Evolutionary conservation across 495 filamentous ascomycete genomes (phyloP).

Genomic region (Penicillium egyptiacum): DNA sequence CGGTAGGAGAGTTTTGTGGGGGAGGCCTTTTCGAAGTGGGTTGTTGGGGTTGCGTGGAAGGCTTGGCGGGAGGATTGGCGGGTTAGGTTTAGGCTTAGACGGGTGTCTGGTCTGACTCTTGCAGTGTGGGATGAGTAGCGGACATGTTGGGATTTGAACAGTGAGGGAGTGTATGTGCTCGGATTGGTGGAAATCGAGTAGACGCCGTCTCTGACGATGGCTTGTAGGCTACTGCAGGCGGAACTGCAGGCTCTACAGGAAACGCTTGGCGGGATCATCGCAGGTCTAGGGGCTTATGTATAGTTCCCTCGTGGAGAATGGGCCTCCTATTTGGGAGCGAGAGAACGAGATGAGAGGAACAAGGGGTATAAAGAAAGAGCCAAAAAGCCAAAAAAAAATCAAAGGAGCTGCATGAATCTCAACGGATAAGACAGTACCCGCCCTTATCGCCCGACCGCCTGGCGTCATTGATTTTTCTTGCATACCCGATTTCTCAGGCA

Average conservation of each 20-base stretch:
- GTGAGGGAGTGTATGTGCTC: slow-evolving; percentile 5
- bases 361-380: slow-evolving; percentile 15
- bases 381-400: slow-evolving; percentile 13
- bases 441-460: slow-evolving; percentile 32
- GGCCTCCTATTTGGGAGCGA: not conserved
- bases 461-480: slow-evolving; percentile 23
- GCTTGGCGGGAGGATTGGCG: slow-evolving; percentile 11
- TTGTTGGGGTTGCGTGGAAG: slow-evolving; percentile 33
- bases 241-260: slow-evolving; percentile 41
- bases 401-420: slow-evolving; percentile 15
- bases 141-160: slow-evolving; percentile 11
- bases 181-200: slow-evolving; percentile 12
- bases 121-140: slow-evolving; percentile 12
- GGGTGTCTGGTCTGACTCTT: not conserved
- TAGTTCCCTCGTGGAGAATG: slow-evolving; percentile 1
- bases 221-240: slow-evolving; percentile 40
- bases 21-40: slow-evolving; percentile 15
- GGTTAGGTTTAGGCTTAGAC: not conserved
- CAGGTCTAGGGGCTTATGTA: slow-evolving; percentile 6
- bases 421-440: slow-evolving; percentile 25
- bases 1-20: slow-evolving; percentile 43
- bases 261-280: slow-evolving; percentile 35
- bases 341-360: not conserved
- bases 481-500: slow-evolving; percentile 3
- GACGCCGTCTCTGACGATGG: slow-evolving; percentile 29